These are phyloP conservation scores for Ascochyta lentis DNA, from an alignment of 2,329 filamentous ascomycete species.

Conservation along the genomic window DNA sequence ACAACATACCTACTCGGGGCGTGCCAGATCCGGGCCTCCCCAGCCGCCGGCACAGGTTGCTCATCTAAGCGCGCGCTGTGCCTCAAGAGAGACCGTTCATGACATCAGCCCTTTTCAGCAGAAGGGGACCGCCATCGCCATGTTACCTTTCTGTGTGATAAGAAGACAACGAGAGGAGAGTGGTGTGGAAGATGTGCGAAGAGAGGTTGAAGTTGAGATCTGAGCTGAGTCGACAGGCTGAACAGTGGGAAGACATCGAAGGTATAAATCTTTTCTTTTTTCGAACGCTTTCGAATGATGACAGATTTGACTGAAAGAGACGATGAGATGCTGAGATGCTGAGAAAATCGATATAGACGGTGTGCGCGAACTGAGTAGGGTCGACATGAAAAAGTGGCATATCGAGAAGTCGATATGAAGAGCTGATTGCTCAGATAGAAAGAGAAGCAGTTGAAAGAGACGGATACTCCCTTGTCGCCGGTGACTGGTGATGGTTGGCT, in stretches of 20 bases:
- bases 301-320: background rate
- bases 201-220: background rate
- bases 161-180: conserved; percentile 6
- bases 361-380: background rate
- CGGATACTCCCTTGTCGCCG: background rate
- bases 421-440: too few species aligned
- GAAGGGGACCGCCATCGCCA: conserved; percentile 9
- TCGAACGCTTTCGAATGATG: background rate
- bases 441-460: background rate
- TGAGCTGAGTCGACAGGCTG: background rate
- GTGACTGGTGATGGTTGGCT: background rate
- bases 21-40: conserved; percentile 12
- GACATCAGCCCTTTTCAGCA: conserved; percentile 13
- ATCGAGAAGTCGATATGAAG: too few species aligned
- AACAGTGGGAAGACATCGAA: background rate
- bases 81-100: conserved; percentile 15
- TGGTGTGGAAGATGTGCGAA: background rate
- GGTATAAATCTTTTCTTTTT: background rate
- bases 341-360: background rate
- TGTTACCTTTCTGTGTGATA: conserved; percentile 13
- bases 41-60: conserved; percentile 18
- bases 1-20: conserved; percentile 7
- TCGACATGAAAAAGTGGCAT: background rate
- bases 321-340: background rate
- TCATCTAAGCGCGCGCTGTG: conserved; percentile 15